Base-by-base conservation (phyloP, 768 basidiomycete genomes). In the Amanita exitialis region DNA sequence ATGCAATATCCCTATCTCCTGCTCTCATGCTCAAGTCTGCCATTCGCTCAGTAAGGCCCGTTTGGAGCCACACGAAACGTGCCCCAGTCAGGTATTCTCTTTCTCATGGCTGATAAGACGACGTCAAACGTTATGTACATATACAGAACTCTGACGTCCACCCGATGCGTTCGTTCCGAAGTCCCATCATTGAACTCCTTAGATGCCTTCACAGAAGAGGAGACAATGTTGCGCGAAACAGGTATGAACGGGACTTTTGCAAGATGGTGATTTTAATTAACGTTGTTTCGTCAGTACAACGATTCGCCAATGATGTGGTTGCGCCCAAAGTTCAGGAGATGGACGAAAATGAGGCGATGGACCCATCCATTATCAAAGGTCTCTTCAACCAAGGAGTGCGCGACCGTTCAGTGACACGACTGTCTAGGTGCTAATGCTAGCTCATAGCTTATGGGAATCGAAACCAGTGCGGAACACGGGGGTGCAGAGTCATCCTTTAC, bases 291-390 rank as follows among this genome's bases (percentile, higher is more conserved):
- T 43, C 61, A 91, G 95, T 97, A 20, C 76, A 76, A 59, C 85
- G 90, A 23, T 98, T 97, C 59, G 90, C 94, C 0, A 73, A 77
- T 47, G 93, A 98, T 47, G 83, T 95, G 25, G 80, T 99, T 16
- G 88, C 70, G 3, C 96, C 96, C 44, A 90, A 83, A 65, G 94
- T 96, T 52, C 78, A 83, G 18, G 92, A 94, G 65, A 99, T 99
- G 96, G 96, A 99, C 61, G 96, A 99, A 75, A 87, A 83, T 50
- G 95, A 99, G 68, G 70, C 65, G 51, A 98, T 99, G 95, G 93
- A 97, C 63, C 81, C 89, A 1, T 75, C 69, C 0, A 65, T 99
- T 55, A 90, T 98, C 61, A 74, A 86, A 59, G 90, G 83, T 0
- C 75, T 97, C 10, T 99, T 97, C 55, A 92, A 96, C 45, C 92